Evolutionary conservation across 805 yeast species (phyloP).

Genomic region (Saccharomycopsis sp.): DNA sequence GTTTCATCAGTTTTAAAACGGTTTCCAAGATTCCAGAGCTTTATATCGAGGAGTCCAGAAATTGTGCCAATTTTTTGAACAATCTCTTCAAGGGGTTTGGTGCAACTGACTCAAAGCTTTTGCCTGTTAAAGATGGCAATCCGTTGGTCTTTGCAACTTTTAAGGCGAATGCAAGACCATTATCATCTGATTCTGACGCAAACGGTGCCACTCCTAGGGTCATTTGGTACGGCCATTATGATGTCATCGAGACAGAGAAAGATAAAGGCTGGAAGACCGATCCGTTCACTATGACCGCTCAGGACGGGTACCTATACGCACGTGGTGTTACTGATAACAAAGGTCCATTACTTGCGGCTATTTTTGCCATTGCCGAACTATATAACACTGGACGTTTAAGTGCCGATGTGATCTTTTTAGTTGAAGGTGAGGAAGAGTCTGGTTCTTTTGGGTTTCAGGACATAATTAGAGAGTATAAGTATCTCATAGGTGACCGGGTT

Average conservation of each 20-base stretch:
- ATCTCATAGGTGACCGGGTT: constrained; percentile 57
- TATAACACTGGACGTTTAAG: constrained; percentile 43
- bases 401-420: constrained; percentile 71
- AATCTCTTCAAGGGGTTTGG: constrained; percentile 62
- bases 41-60: constrained; percentile 71
- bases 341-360: constrained; percentile 85
- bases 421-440: constrained; percentile 95
- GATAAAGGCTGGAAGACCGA: constrained; percentile 63
- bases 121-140: constrained; percentile 73
- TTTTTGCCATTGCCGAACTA: constrained; percentile 78
- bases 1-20: constrained; percentile 63
- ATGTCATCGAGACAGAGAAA: constrained; percentile 75
- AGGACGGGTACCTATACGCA: constrained; percentile 81
- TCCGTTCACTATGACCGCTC: constrained; percentile 70
- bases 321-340: constrained; percentile 94
- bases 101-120: constrained; percentile 53
- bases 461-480: constrained; percentile 46
- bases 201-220: constrained; percentile 36
- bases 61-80: constrained; percentile 73
- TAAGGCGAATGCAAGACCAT: constrained; percentile 31
- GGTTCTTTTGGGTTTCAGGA: constrained; percentile 83
- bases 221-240: constrained; percentile 94
- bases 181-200: not conserved
- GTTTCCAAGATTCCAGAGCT: constrained; percentile 68
- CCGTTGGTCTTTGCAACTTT: constrained; percentile 82